phyloP scores from a whole-genome alignment of 2,329 filamentous ascomycete genomes.

The Xylariomycetidae sp. region DNA sequence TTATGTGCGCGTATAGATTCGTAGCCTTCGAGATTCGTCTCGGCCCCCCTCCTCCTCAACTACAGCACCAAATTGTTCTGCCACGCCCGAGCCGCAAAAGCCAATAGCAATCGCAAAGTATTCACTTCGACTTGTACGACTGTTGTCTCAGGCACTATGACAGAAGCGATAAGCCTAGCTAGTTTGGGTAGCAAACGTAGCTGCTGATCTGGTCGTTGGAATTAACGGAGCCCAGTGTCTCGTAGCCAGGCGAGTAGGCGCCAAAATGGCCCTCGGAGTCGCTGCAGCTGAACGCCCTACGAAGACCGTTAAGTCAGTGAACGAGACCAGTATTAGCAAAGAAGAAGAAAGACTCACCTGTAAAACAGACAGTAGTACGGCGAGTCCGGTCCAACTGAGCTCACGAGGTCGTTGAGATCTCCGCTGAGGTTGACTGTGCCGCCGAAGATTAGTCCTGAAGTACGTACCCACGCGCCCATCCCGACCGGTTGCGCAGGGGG shows the following conservation, averaged over 20 bases:
- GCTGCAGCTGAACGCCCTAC: neutral
- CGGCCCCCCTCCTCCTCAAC: no score
- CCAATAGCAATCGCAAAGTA: no score
- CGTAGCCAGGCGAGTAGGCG: neutral
- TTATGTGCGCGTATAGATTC: no score
- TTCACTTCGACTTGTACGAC: no score
- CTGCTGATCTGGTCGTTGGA: neutral
- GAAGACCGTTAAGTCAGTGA: neutral
- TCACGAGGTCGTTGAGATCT: neutral
- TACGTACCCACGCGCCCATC: no score
- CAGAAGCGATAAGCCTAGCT: no score
- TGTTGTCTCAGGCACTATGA: no score
- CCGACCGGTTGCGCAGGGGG: no score
- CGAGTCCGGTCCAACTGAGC: neutral
- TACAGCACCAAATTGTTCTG: no score
- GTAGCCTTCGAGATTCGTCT: no score
- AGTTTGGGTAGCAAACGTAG: neutral
- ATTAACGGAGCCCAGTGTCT: neutral
- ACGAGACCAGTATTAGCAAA: neutral
- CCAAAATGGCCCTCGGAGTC: neutral
- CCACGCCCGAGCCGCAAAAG: no score
- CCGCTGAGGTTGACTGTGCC: neutral
- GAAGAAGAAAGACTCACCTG: neutral
- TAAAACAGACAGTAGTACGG: neutral
- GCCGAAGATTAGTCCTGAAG: no score